Conservation (phyloP, 2,329 filamentous ascomycete species). For the Sphaerulina musiva region DNA sequence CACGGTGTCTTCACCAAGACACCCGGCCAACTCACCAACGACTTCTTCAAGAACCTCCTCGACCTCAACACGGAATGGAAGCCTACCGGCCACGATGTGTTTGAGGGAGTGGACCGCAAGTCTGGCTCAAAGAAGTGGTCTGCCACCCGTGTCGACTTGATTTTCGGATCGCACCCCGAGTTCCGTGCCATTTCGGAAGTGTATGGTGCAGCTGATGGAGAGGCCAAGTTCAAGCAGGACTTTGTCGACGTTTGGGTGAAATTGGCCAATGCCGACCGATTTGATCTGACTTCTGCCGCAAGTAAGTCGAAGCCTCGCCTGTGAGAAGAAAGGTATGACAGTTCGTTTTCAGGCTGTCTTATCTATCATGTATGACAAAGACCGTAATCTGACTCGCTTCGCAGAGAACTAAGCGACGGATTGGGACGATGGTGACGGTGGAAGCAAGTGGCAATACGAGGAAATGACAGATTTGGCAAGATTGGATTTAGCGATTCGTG, state of each 20-base stretch:
- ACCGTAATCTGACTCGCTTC: background rate
- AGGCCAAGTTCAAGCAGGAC: constrained; percentile 62
- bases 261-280: constrained; percentile 68
- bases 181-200: constrained; percentile 64
- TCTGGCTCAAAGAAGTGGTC: constrained; percentile 61
- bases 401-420: background rate
- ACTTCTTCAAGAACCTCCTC: constrained; percentile 76
- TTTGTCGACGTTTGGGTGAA: constrained; percentile 67
- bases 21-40: constrained; percentile 65
- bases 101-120: constrained; percentile 59
- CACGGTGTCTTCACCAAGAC: constrained; percentile 62
- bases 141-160: constrained; percentile 60
- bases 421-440: background rate
- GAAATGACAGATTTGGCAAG: background rate
- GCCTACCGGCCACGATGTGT: constrained; percentile 51
- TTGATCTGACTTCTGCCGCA: constrained; percentile 44
- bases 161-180: constrained; percentile 69
- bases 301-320: constrained; percentile 15
- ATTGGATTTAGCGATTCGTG: background rate
- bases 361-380: background rate
- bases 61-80: constrained; percentile 62
- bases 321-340: background rate
- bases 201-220: constrained; percentile 55
- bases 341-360: background rate
- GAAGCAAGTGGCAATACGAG: background rate